These are phyloP conservation scores for Pseudevernia furfuracea DNA, from an alignment of 495 filamentous ascomycete species.

Conservation along the genomic window DNA sequence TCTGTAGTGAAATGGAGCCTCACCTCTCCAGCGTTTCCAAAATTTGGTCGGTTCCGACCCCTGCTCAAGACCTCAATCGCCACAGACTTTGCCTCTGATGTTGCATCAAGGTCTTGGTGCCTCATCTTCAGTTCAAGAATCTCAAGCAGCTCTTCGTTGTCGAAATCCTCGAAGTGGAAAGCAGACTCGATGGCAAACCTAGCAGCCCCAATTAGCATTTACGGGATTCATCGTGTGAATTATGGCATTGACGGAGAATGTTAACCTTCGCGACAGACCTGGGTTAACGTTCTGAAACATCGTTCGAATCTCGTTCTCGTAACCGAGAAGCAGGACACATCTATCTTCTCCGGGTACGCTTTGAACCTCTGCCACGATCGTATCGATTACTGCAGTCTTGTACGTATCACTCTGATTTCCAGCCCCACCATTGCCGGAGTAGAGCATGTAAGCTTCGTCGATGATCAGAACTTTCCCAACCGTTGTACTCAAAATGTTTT, in stretches of 20 bases:
- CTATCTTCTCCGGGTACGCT: constrained; percentile 68
- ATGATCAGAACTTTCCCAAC: constrained; percentile 70
- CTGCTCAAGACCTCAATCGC: constrained; percentile 38
- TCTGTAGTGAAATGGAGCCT: too few species aligned
- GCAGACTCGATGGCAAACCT: constrained; percentile 57
- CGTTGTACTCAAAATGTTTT: constrained; percentile 63
- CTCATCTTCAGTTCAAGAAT: constrained; percentile 55
- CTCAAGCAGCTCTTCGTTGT: constrained; percentile 44
- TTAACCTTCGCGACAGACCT: constrained; percentile 48
- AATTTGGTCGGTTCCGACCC: constrained; percentile 41
- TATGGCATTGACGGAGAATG: too few species aligned
- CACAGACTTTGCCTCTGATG: constrained; percentile 34
- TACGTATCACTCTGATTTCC: constrained; percentile 43
- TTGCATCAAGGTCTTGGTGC: constrained; percentile 38
- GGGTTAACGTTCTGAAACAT: constrained; percentile 82
- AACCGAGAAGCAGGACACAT: constrained; percentile 70
- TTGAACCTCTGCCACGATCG: constrained; percentile 79
- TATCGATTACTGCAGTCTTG: constrained; percentile 62
- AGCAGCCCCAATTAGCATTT: not conserved
- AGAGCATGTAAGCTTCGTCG: constrained; percentile 64
- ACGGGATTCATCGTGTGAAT: not conserved
- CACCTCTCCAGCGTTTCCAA: constrained; percentile 48
- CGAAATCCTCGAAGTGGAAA: constrained; percentile 68
- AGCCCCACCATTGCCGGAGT: constrained; percentile 26
- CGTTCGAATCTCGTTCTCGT: constrained; percentile 63